phyloP scores from a whole-genome alignment of 2,329 filamentous ascomycete genomes.

The Davidsoniella virescens region DNA sequence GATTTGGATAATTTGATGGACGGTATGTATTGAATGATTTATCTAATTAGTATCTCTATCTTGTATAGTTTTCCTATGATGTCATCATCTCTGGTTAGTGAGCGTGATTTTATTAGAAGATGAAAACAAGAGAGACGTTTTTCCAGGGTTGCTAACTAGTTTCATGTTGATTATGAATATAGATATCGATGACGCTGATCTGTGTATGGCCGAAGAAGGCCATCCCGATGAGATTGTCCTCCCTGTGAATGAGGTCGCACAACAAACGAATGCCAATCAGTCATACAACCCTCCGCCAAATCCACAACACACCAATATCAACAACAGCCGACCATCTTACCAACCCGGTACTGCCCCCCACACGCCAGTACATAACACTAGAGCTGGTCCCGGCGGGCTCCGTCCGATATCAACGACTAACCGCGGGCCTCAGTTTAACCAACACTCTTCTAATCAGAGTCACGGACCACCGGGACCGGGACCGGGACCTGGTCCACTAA shows the following conservation, averaged over 20 bases:
- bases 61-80: too few relatives aligned
- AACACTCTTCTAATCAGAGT: background rate
- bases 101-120: too few relatives aligned
- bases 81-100: background rate
- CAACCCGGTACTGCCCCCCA: constrained; percentile 2
- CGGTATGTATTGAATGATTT: constrained; percentile 6
- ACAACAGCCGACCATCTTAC: constrained; percentile 7
- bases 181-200: constrained; percentile 65
- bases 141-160: background rate
- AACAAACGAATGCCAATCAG: background rate
- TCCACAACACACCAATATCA: constrained; percentile 14
- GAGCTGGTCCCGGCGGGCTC: background rate
- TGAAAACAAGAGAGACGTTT: too few relatives aligned
- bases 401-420: background rate
- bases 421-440: constrained; percentile 1
- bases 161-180: constrained; percentile 15
- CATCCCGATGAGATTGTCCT: constrained; percentile 65
- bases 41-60: too few relatives aligned
- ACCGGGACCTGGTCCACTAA: background rate
- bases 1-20: constrained; percentile 18
- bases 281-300: background rate
- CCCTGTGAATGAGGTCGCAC: constrained; percentile 16
- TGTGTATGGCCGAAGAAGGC: constrained; percentile 50
- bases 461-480: background rate
- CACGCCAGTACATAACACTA: background rate